Evolutionary conservation across 169 alveolate species (phyloP), one percentile per base, ranked within the genome.

Genomic region (Cystoisospora suis): DNA sequence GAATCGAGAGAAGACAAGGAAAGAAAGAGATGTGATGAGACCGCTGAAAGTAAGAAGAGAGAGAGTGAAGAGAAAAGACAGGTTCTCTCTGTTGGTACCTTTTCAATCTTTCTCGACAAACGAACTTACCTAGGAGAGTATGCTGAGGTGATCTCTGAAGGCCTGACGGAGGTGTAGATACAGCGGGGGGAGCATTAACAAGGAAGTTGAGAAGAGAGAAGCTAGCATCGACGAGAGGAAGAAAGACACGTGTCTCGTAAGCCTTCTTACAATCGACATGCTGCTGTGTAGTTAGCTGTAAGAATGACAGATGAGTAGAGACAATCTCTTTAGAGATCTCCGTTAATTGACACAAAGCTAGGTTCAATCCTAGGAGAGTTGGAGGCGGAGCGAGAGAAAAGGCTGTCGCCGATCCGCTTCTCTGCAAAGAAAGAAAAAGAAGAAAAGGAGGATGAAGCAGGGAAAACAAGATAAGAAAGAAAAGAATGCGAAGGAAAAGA

Each of bases 251-350:
- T 5, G 38, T n/a, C 83, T 72, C 83, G 53, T 15, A 72, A n/a
- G 17, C 34, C 56, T 72, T 72, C 56, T 72, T 72, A 56, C 83
- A 72, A 9, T 72, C 83, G 56, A 72, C 45, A 56, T 72, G 83
- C 83, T 72, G 83, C 56, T 72, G 83, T 34, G 53, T 72, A 29
- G 56, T 72, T 34, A 72, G 83, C 45, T 72, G 83, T 7, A 72
- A 38, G 38, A 72, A 38, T 27, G 83, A 34, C 83, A 72, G 45
- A 6, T 72, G 47, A 29, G 83, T 23, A 40, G 83, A 72, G 53
- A 46, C 56, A 29, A 72, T 38, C 32, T 72, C 83, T n/a, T 53
- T 46, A 29, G 83, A 34, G 40, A 72, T 38, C 7, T 36, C 45
- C 47, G 32, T 72, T 53, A 72, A 34, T n/a, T n/a, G n/a, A n/a